A percentile compares a stretch with the other conserved stretches of the same genome.
phyloP scores from a whole-genome alignment of 768 basidiomycete genomes.

The Lepiota brunneoincarnata region DNA sequence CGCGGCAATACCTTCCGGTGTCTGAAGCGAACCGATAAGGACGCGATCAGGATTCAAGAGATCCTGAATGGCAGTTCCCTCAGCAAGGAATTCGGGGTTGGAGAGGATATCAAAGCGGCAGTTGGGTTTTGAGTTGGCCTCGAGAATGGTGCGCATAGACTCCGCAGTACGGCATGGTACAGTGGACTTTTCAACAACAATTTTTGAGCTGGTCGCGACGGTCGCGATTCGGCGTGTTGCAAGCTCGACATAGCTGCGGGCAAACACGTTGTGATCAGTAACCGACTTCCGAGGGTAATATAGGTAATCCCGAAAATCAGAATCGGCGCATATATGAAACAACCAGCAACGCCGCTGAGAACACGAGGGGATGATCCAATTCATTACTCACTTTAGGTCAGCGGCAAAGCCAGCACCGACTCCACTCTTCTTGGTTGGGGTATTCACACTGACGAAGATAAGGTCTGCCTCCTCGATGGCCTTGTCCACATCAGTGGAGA shows the following conservation, averaged over 20 bases:
- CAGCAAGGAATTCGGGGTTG: slow-evolving; percentile 98
- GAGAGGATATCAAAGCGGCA: slow-evolving; percentile 97
- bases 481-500: slow-evolving; percentile 92
- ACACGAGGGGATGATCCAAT: slow-evolving; percentile 1
- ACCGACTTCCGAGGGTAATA: background rate
- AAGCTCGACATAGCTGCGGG: slow-evolving; percentile 86
- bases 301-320: slow-evolving; percentile 10
- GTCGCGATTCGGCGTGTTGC: slow-evolving; percentile 96
- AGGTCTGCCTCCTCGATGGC: slow-evolving; percentile 94
- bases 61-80: slow-evolving; percentile 94
- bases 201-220: slow-evolving; percentile 89
- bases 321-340: slow-evolving; percentile 13
- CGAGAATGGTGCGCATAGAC: slow-evolving; percentile 98
- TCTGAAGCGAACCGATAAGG: slow-evolving; percentile 93
- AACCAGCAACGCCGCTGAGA: too few species aligned
- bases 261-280: slow-evolving; percentile 12
- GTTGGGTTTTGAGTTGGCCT: slow-evolving; percentile 93
- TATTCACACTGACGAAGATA: slow-evolving; percentile 98
- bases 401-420: slow-evolving; percentile 98
- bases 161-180: slow-evolving; percentile 98
- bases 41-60: slow-evolving; percentile 92
- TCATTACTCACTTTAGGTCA: slow-evolving; percentile 83
- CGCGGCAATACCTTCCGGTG: slow-evolving; percentile 79
- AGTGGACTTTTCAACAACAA: slow-evolving; percentile 99
- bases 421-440: slow-evolving; percentile 97